Evolutionary conservation across 1,284 basidiomycete species (phyloP), one percentile per base, ranked within the genome.

Genomic region (Schizophyllum amplum): DNA sequence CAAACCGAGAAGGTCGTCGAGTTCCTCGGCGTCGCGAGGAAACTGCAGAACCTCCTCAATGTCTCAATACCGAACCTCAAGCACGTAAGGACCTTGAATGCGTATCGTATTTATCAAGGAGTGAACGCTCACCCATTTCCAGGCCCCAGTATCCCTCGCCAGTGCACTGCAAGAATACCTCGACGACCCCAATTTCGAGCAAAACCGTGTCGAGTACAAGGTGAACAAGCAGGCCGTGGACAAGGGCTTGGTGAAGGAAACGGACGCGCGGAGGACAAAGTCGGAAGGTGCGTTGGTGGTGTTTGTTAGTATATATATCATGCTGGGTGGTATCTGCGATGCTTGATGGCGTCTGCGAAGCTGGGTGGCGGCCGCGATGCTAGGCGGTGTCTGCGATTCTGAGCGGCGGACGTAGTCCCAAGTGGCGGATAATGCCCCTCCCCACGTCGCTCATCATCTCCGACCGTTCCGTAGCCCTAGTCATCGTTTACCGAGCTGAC

Each of bases 1-100:
- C 94, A 99, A 70, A 95, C 96, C 0, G 94, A 98, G 68, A 81
- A 80, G 54, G 94, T 98, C 1, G 93, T 98, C 4, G 94, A 98
- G 67, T 99, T 88, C 68, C 82, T 99, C 22, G 86, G 86, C n/a
- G 86, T 96, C 25, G 94, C 96, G 5, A 90, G 86, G 72, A 95
- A 96, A 68, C 76, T 98, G 47, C 90, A 97, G 68, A 93, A 95
- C 67, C 75, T 98, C 23, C 77, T 98, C 60, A 96, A 96, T 64
- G 89, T 99, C 13, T 85, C 92, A 1, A 90, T 99, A 55, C 97
- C 97, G 1, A 95, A 93, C 67, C 75, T 99, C 61, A 93, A 93
- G 72, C 95, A 98, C 74, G 92, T 90, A 62, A 61, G 86, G 76
- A 3, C n/a, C n/a, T n/a, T n/a, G n/a, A n/a, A n/a, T n/a, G n/a